phyloP scores from a whole-genome alignment of 192 early-diverging fungal genomes.

The Entomortierella chlamydospora region DNA sequence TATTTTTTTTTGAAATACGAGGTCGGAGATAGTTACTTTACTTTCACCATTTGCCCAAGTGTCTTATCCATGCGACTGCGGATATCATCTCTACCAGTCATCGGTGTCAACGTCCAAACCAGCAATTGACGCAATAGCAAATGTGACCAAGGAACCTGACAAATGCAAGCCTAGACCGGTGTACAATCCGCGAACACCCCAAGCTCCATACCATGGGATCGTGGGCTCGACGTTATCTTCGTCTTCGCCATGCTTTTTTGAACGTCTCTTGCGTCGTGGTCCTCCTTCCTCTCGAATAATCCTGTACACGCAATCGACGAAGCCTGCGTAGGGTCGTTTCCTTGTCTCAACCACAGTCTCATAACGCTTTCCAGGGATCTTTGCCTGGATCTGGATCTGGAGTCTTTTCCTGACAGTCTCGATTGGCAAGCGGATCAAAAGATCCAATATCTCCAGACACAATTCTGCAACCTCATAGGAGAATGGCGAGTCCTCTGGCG shows the following conservation, averaged over 20 bases:
- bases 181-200: constrained; percentile 76
- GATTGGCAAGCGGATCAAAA: constrained; percentile 83
- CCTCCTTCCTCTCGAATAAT: constrained; percentile 84
- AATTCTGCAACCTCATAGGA: constrained; percentile 72
- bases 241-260: constrained; percentile 15
- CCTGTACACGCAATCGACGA: constrained; percentile 73
- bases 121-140: constrained; percentile 69
- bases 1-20: no score
- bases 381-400: constrained; percentile 81
- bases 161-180: constrained; percentile 75
- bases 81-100: constrained; percentile 21
- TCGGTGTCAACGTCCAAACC: constrained; percentile 62
- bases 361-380: constrained; percentile 64
- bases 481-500: constrained; percentile 70
- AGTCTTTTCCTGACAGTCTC: constrained; percentile 89
- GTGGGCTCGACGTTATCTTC: not conserved
- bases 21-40: no score
- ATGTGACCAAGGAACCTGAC: constrained; percentile 66
- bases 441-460: constrained; percentile 75
- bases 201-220: constrained; percentile 56
- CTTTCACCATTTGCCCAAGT: no score
- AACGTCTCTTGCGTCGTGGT: constrained; percentile 17
- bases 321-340: constrained; percentile 78
- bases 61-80: no score
- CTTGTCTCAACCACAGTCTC: constrained; percentile 74